phyloP scores from a whole-genome alignment of 106 monocot species.

The Dendrobium huoshanense region DNA sequence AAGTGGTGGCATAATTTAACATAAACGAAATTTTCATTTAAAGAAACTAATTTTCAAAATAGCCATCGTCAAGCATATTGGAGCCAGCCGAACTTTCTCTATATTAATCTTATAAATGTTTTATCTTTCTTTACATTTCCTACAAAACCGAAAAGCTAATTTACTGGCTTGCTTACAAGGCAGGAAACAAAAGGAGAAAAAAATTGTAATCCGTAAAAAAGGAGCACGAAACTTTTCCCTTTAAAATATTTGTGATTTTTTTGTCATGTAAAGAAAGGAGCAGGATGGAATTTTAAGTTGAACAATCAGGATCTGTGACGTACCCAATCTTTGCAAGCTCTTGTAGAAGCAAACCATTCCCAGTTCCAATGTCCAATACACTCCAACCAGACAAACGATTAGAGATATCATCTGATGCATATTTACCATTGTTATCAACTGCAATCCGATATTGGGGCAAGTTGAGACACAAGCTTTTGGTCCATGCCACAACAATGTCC shows the following conservation, averaged over 20 bases:
- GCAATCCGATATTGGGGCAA: slow-evolving; percentile 12
- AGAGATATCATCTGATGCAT: slow-evolving; percentile 22
- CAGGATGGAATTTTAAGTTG: neutral
- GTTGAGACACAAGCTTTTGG: slow-evolving; percentile 63
- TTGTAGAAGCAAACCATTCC: slow-evolving; percentile 90
- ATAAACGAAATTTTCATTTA: neutral
- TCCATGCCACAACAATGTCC: slow-evolving; percentile 80
- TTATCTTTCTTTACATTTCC: neutral
- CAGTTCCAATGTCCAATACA: slow-evolving; percentile 94
- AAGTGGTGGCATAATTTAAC: neutral
- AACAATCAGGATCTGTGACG: neutral
- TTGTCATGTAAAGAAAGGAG: neutral
- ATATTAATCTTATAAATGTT: neutral
- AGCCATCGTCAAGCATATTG: neutral
- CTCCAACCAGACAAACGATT: slow-evolving; percentile 52
- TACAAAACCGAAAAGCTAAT: neutral
- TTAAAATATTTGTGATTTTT: neutral
- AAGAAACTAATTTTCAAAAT: neutral
- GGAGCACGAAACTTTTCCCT: neutral
- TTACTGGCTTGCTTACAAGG: neutral
- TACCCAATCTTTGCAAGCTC: slow-evolving; percentile 94
- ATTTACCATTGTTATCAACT: slow-evolving; percentile 19
- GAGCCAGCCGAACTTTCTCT: neutral
- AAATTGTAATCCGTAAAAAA: neutral
- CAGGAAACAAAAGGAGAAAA: neutral